phyloP scores from a whole-genome alignment of 805 yeast genomes.

The Tetrapisispora pingtungensis region DNA sequence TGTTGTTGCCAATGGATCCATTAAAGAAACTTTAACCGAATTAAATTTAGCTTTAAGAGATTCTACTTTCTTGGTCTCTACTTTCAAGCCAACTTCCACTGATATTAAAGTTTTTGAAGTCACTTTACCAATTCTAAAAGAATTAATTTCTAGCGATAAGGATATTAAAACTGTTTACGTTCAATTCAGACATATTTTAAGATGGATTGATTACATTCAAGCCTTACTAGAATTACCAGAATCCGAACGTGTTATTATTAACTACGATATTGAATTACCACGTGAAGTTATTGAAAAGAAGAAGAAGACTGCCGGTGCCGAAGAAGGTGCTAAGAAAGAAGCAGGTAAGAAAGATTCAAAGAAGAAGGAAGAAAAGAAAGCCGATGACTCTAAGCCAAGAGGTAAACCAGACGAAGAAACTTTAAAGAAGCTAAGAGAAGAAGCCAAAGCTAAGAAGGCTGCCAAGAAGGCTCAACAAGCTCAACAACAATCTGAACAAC shows the following conservation, averaged over 20 bases:
- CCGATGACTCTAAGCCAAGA: slow-evolving; percentile 26
- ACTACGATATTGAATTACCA: slow-evolving; percentile 56
- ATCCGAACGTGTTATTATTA: slow-evolving; percentile 46
- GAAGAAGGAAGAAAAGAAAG: slow-evolving; percentile 13
- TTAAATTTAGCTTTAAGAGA: slow-evolving; percentile 63
- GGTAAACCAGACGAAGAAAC: slow-evolving; percentile 43
- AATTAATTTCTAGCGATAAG: slow-evolving; percentile 41
- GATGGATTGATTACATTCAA: slow-evolving; percentile 91
- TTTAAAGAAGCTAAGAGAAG: slow-evolving; percentile 38
- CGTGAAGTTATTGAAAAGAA: slow-evolving; percentile 58
- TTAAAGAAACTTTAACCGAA: slow-evolving; percentile 43
- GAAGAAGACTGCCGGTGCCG: slow-evolving; percentile 38
- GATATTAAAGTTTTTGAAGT: slow-evolving; percentile 64
- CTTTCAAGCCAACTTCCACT: slow-evolving; percentile 46
- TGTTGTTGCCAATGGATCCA: slow-evolving; percentile 42
- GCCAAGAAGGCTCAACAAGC: slow-evolving; percentile 49
- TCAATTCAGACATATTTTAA: slow-evolving; percentile 67
- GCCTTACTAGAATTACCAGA: slow-evolving; percentile 48
- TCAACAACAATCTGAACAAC: slow-evolving; percentile 34
- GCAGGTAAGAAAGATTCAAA: slow-evolving; percentile 13
- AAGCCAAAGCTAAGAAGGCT: slow-evolving; percentile 50
- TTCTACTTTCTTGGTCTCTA: slow-evolving; percentile 63
- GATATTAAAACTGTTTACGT: slow-evolving; percentile 42
- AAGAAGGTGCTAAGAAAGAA: slow-evolving; percentile 12
- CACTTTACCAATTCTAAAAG: slow-evolving; percentile 49